Conservation (phyloP, 495 filamentous ascomycete species). For the Tuber aestivum region DNA sequence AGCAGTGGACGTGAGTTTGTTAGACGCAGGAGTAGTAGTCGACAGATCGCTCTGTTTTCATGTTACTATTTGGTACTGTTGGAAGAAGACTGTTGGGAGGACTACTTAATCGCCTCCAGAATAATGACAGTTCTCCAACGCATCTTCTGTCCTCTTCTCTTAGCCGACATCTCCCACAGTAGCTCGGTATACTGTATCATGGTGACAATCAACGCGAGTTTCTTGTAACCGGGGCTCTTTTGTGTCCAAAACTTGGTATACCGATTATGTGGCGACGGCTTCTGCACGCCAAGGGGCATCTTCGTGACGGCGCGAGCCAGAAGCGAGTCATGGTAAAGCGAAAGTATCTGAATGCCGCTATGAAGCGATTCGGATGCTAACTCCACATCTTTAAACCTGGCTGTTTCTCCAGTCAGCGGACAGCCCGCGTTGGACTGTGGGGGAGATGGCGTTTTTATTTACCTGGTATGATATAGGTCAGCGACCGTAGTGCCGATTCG, state of each 20-base stretch:
- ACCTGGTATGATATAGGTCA: constrained; percentile 96
- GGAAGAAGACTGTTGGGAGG: constrained; percentile 3
- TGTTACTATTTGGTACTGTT: constrained; percentile 12
- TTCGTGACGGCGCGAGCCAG: constrained; percentile 59
- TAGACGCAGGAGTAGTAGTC: constrained; percentile 71
- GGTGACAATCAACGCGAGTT: constrained; percentile 71
- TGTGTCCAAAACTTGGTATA: constrained; percentile 87
- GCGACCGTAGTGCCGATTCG: constrained; percentile 79
- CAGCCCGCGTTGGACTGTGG: constrained; percentile 15
- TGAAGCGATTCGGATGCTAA: constrained; percentile 91
- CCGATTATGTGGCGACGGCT: constrained; percentile 70
- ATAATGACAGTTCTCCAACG: constrained; percentile 87
- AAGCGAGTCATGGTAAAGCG: constrained; percentile 88
- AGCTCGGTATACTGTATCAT: constrained; percentile 90
- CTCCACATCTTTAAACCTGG: constrained; percentile 88
- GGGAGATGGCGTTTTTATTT: constrained; percentile 32
- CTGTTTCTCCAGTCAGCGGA: constrained; percentile 44
- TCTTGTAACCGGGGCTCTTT: constrained; percentile 66
- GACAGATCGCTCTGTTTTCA: constrained; percentile 59
- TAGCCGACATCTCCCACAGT: constrained; percentile 73
- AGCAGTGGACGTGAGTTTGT: constrained; percentile 81
- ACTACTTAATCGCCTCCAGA: constrained; percentile 68
- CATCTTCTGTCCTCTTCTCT: constrained; percentile 67
- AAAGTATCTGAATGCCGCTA: constrained; percentile 77
- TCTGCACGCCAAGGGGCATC: constrained; percentile 45